phyloP scores from a whole-genome alignment of 306 rosid genomes.

The Vigna hirtella region DNA sequence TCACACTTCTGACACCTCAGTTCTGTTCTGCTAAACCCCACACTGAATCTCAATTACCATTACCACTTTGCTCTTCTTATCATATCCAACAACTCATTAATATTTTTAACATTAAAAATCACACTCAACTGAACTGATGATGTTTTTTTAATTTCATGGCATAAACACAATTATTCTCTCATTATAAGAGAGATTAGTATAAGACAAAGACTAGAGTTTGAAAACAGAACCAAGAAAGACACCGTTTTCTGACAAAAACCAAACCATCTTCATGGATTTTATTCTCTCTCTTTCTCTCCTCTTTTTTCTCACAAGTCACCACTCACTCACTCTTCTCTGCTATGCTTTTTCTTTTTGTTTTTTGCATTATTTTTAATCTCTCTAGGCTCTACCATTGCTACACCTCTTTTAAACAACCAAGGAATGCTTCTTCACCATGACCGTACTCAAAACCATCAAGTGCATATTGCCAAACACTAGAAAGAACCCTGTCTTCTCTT shows the following conservation, averaged over 20 bases:
- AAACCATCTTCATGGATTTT: conserved; percentile 40
- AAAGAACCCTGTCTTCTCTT: conserved; percentile 51
- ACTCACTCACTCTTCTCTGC: conserved; percentile 3
- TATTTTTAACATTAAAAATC: not conserved
- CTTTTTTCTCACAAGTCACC: conserved; percentile 61
- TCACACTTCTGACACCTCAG: conserved; percentile 38
- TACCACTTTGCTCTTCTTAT: not conserved
- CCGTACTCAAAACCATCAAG: conserved; percentile 47
- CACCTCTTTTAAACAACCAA: conserved; percentile 7
- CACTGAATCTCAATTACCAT: conserved; percentile 3
- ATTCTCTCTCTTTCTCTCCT: conserved; percentile 43
- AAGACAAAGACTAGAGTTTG: conserved; percentile 19
- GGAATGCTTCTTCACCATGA: conserved; percentile 34
- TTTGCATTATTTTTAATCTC: conserved; percentile 28
- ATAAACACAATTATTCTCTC: conserved; percentile 56
- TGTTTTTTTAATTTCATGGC: not conserved
- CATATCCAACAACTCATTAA: not conserved
- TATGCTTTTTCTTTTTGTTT: conserved; percentile 22
- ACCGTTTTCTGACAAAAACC: conserved; percentile 39
- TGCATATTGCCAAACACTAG: conserved; percentile 57
- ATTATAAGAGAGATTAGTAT: conserved; percentile 37
- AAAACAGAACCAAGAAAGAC: conserved; percentile 33
- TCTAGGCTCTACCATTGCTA: conserved; percentile 2
- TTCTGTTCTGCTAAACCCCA: conserved; percentile 38
- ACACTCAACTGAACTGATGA: not conserved